Evolutionary conservation across 176 grass and related monocot species (phyloP), one percentile per base, ranked within the genome.

Genomic region (Lolium perenne): DNA sequence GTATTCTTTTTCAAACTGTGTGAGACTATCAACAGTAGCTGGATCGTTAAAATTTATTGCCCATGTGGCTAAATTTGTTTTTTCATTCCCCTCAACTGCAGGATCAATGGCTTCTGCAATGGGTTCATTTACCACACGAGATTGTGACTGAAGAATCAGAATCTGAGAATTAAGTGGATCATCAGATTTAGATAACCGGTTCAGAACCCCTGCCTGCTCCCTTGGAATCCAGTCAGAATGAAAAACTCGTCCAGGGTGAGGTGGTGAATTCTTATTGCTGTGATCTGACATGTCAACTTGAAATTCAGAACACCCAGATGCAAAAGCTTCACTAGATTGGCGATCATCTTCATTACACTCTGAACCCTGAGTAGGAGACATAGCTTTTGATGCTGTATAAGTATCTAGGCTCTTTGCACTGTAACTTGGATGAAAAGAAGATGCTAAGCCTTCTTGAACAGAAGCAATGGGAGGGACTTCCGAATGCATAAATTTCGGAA

Each of bases 231-330:
- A 46, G 77, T 99, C 97, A 80, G 97, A 99, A 84, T 94, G 90
- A 80, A 94, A 99, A 63, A 89, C 83, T 56, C 94, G 89, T 60
- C 69, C 82, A 68, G 94, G 65, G 43, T 17, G 35, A 79, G 95
- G 85, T 79, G 81, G 86, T 8, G 79, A 87, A 72, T 92, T 88
- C 71, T 50, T 91, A 64, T 70, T 89, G 15, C 82, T 62, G 41
- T 91, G 83, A 48, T 96, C 92, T 16, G 69, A 61, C 58, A 93
- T 65, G 72, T 94, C 92, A 83, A 64, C 83, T 45, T 99, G 88
- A 79, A 89, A 90, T 56, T 99, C 94, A 70, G 90, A 94, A 83
- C 84, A 91, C 40, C 87, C 94, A 79, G 94, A 96, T 73, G 78
- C 88, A 84, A 94, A 92, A 87, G 84, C 88, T 86, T 80, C 92